phyloP scores from a whole-genome alignment of 495 filamentous ascomycete species.

The Podospora sp. region DNA sequence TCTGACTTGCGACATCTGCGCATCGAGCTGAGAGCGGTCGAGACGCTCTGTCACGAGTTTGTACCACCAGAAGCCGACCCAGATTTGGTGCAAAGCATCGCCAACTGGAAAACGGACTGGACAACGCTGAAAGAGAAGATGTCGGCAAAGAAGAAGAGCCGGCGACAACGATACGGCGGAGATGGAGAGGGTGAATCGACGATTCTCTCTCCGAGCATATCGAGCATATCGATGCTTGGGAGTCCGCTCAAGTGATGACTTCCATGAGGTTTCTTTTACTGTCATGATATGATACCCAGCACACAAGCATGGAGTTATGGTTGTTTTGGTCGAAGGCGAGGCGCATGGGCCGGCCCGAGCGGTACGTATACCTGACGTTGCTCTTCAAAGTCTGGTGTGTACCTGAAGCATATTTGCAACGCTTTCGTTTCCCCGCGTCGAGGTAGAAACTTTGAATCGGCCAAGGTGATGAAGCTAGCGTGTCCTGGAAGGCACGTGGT shows the following conservation, averaged over 20 bases:
- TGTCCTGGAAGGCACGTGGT: too few relatives aligned
- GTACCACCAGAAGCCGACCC: conserved; percentile 42
- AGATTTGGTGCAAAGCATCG: conserved; percentile 48
- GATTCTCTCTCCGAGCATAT: not conserved
- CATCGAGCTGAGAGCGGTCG: conserved; percentile 56
- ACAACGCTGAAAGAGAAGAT: conserved; percentile 34
- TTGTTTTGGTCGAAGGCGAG: not conserved
- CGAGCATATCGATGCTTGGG: not conserved
- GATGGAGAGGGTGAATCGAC: not conserved
- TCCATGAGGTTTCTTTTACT: not conserved
- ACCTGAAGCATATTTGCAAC: not conserved
- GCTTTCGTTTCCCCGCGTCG: not conserved
- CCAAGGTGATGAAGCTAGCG: too few relatives aligned
- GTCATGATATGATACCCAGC: conserved; percentile 3
- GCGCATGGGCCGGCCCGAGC: not conserved
- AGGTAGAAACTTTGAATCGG: too few relatives aligned
- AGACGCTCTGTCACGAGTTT: conserved; percentile 48
- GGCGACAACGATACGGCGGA: conserved; percentile 5
- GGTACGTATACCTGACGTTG: not conserved
- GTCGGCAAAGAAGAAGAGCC: conserved; percentile 25
- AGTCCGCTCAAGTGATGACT: not conserved
- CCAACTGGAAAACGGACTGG: conserved; percentile 52
- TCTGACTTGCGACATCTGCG: conserved; percentile 54
- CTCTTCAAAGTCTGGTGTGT: not conserved
- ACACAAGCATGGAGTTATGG: not conserved